Conservation (phyloP, 495 filamentous ascomycete species). For the Xylaria scruposa region DNA sequence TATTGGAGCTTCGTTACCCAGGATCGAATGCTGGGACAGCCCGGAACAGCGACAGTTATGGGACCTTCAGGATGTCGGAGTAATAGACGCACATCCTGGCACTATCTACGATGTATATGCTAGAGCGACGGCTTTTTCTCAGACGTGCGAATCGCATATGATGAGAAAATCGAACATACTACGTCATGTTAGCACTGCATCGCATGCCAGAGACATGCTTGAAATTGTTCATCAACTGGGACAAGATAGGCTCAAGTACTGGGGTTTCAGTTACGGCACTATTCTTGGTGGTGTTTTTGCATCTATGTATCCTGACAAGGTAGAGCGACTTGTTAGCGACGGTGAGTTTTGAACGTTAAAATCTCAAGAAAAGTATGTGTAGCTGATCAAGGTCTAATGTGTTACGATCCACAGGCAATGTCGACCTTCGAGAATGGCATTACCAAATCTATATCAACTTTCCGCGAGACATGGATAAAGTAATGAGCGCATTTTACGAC, state of each 20-base stretch:
- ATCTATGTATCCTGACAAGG: conserved; percentile 55
- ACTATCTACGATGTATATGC: conserved; percentile 50
- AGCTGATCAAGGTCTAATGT: not conserved
- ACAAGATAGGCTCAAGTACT: conserved; percentile 55
- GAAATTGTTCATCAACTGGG: conserved; percentile 47
- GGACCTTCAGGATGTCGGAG: conserved; percentile 46
- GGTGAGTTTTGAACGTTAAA: conserved; percentile 38
- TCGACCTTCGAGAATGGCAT: conserved; percentile 57
- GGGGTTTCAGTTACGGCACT: conserved; percentile 63
- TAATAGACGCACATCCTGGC: conserved; percentile 49
- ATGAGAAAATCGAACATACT: conserved; percentile 40
- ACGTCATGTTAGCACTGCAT: conserved; percentile 47
- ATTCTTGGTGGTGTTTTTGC: conserved; percentile 60
- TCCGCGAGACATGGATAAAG: conserved; percentile 59
- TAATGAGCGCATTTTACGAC: conserved; percentile 59
- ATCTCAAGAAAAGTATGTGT: not conserved
- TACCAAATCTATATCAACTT: conserved; percentile 55
- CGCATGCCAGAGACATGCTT: conserved; percentile 52
- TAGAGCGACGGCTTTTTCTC: conserved; percentile 45
- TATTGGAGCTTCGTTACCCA: conserved; percentile 50
- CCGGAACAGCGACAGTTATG: conserved; percentile 44
- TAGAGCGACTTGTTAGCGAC: conserved; percentile 58
- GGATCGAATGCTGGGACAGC: conserved; percentile 51
- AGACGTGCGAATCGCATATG: conserved; percentile 42
- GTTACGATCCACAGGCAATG: conserved; percentile 34